Evolutionary conservation across 805 yeast genomes (phyloP), one percentile per base, ranked within the genome.

Genomic region (Metschnikowia cerradonensis): DNA sequence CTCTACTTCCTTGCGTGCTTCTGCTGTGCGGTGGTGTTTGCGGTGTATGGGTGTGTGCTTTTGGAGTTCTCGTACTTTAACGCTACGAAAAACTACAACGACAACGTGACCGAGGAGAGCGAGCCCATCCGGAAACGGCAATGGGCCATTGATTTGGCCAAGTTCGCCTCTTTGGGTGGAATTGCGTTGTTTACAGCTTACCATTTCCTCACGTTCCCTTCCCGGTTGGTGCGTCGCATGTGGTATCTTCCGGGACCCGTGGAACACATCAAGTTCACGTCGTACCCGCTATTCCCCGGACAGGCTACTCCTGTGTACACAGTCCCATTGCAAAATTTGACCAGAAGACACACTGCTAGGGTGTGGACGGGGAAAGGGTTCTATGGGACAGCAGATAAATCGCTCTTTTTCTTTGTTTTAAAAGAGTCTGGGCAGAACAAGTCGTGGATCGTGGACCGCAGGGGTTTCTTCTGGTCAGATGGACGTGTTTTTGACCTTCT

Each of bases 391-490:
- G 78, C 87, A 23, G 90, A 87, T 66, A 79, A 82, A 43, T 74
- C 87, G 2, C 77, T 87, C 47, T 88, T 88, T 65, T 83, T 86
- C 75, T 85, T 88, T 62, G 79, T 86, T 43, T 66, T 89, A 56
- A 82, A 80, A 64, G 92, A 88, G 60, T 54, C 57, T 3, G 62
- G 58, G 23, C 67, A 62, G 38, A 68, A 72, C 51, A 72, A 80
- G 37, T 89, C 88, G 22, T 88, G 91, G 89, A 70, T 86, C 15
- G 86, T 88, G 17, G 96, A 89, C 63, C 75, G 96, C 57, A 84
- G 82, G 59, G 96, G 96, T 11, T 89, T 90, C 75, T 89, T 87
- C 70, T 89, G 96, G 96, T 91, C 94, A 33, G 96, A 89, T 66
- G 96, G 96, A 14, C 75, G 96, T 52, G 86, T 89, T 1, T 86